Evolutionary conservation across 768 basidiomycete species (phyloP).

Genomic region (Pisolithus marmoratus): DNA sequence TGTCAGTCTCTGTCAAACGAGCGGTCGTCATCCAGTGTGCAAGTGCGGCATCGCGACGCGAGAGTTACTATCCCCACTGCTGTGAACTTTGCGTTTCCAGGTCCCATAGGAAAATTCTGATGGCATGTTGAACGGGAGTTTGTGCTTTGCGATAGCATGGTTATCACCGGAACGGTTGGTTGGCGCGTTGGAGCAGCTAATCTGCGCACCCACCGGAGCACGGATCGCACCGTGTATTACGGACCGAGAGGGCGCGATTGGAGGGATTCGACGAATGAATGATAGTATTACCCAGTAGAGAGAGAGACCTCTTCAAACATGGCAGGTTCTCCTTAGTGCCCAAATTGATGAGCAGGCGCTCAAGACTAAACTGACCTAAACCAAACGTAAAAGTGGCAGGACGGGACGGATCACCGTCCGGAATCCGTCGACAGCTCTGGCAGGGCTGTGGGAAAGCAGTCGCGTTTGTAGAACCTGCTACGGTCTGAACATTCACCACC

Average conservation of each 20-base stretch:
- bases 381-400: background rate
- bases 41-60: background rate
- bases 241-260: background rate
- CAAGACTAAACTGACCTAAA: background rate
- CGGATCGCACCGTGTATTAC: background rate
- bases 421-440: background rate
- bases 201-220: background rate
- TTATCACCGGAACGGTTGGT: too few species aligned
- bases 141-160: too few species aligned
- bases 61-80: background rate
- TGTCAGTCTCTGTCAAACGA: conserved; percentile 2
- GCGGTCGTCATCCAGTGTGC: background rate
- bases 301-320: too few species aligned
- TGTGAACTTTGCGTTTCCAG: background rate
- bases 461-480: background rate
- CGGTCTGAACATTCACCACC: too few species aligned
- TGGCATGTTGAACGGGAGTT: too few species aligned
- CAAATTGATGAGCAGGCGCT: background rate
- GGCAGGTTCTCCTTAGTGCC: background rate
- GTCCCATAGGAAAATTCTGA: background rate
- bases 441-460: background rate
- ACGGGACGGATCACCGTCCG: background rate
- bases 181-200: too few species aligned
- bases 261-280: too few species aligned
- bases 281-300: too few species aligned